A percentile compares a stretch with the other conserved stretches of the same genome.
Conservation (phyloP, 1,139 yeast genomes). For the Hanseniaspora sp. region DNA sequence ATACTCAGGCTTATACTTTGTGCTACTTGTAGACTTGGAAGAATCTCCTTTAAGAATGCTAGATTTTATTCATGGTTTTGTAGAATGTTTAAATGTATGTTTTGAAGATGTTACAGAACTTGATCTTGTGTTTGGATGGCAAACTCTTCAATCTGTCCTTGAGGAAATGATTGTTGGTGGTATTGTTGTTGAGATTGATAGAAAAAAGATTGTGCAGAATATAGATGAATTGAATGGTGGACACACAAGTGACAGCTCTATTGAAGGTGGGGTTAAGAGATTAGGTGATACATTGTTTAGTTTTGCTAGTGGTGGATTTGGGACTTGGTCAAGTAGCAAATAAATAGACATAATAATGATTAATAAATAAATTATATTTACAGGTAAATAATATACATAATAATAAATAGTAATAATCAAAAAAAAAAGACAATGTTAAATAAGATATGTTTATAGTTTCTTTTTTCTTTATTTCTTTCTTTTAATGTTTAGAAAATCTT, state of each 20-base stretch:
- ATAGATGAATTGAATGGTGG: slow-evolving; percentile 35
- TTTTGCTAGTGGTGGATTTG: slow-evolving; percentile 17
- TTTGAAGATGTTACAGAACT: slow-evolving; percentile 90
- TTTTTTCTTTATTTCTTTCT: not conserved
- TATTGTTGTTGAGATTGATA: slow-evolving; percentile 94
- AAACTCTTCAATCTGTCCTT: slow-evolving; percentile 79
- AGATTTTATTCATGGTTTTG: slow-evolving; percentile 92
- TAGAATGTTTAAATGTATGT: slow-evolving; percentile 84
- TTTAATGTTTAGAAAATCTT: not conserved
- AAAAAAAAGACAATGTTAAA: not conserved
- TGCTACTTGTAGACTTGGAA: slow-evolving; percentile 88
- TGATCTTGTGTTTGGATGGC: slow-evolving; percentile 96
- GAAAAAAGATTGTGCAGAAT: slow-evolving; percentile 69
- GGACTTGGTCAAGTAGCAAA: slow-evolving; percentile 14
- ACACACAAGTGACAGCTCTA: slow-evolving; percentile 23
- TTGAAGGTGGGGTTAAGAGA: slow-evolving; percentile 16
- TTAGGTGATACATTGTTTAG: slow-evolving; percentile 14
- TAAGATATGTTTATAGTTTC: not conserved
- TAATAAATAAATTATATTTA: not conserved
- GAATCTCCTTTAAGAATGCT: slow-evolving; percentile 89
- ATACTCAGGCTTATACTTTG: slow-evolving; percentile 89
- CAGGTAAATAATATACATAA: not conserved
- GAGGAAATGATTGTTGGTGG: slow-evolving; percentile 96
- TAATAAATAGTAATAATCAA: not conserved
- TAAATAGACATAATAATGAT: not conserved